These are phyloP conservation scores for Trichoderma aggressivum DNA, from an alignment of 2,329 filamentous ascomycete genomes.

Conservation along the genomic window DNA sequence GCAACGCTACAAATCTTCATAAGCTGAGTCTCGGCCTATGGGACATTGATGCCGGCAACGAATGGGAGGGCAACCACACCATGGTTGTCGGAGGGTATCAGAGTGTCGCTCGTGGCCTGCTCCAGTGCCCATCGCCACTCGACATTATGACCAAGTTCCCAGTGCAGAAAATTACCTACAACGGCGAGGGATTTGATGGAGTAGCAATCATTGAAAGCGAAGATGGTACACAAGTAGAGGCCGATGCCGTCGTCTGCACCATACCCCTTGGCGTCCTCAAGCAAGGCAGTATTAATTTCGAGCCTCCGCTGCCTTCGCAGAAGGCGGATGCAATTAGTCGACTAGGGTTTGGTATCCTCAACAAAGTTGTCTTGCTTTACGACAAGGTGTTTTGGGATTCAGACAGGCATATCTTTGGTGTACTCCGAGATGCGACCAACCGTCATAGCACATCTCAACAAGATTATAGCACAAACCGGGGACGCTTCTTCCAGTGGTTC, in stretches of 20 bases:
- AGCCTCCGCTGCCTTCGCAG: slow-evolving; percentile 85
- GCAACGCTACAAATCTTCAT: slow-evolving; percentile 85
- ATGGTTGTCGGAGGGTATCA: slow-evolving; percentile 94
- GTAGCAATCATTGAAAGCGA: slow-evolving; percentile 68
- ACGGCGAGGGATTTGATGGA: slow-evolving; percentile 44
- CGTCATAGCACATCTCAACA: slow-evolving; percentile 70
- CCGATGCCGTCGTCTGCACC: slow-evolving; percentile 89
- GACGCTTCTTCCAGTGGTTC: slow-evolving; percentile 98
- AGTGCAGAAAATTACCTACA: slow-evolving; percentile 69
- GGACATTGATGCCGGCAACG: slow-evolving; percentile 97
- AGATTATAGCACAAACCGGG: slow-evolving; percentile 74
- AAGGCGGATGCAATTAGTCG: slow-evolving; percentile 77
- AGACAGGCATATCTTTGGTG: slow-evolving; percentile 87
- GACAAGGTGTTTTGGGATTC: slow-evolving; percentile 88
- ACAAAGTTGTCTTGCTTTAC: slow-evolving; percentile 93
- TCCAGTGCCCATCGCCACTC: slow-evolving; percentile 71
- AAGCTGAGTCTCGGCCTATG: slow-evolving; percentile 85
- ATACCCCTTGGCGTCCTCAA: slow-evolving; percentile 90
- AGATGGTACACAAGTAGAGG: slow-evolving; percentile 71
- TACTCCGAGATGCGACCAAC: slow-evolving; percentile 71
- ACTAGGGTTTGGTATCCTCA: slow-evolving; percentile 88
- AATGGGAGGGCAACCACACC: slow-evolving; percentile 92
- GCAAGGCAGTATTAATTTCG: slow-evolving; percentile 74
- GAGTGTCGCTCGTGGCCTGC: slow-evolving; percentile 82
- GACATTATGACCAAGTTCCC: slow-evolving; percentile 71